Evolutionary conservation across 129 eudicot species (phyloP).

Genomic region (Logfia minima): DNA sequence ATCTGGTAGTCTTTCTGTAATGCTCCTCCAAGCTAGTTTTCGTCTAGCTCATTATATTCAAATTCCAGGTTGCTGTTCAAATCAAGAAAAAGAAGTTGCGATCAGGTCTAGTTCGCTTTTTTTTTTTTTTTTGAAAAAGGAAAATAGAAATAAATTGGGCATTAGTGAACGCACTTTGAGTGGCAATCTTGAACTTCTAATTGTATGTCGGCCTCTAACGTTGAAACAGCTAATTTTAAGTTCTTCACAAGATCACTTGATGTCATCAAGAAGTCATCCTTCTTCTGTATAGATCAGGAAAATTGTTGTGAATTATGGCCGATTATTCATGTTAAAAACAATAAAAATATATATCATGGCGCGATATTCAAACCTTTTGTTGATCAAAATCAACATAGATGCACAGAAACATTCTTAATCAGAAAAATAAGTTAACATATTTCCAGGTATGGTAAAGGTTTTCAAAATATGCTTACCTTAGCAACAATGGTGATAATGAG

Average conservation of each 20-base stretch:
- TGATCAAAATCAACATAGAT: background rate
- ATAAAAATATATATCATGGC: background rate
- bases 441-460: background rate
- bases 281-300: slow-evolving; percentile 11
- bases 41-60: background rate
- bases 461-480: slow-evolving; percentile 19
- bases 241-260: slow-evolving; percentile 16
- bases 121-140: background rate
- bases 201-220: background rate
- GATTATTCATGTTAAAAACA: background rate
- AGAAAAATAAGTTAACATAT: background rate
- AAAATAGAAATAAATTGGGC: background rate
- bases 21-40: background rate
- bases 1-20: background rate
- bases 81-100: too few relatives aligned
- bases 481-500: slow-evolving; percentile 35
- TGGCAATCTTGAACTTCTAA: slow-evolving; percentile 11
- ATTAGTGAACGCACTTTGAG: slow-evolving; percentile 6
- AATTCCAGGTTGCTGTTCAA: background rate
- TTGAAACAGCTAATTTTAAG: slow-evolving; percentile 13
- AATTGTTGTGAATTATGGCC: background rate
- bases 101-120: background rate
- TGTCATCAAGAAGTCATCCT: background rate
- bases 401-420: background rate
- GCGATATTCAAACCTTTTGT: background rate